These are phyloP conservation scores for Boletus reticuloceps DNA, from an alignment of 768 basidiomycete species.

Conservation along the genomic window DNA sequence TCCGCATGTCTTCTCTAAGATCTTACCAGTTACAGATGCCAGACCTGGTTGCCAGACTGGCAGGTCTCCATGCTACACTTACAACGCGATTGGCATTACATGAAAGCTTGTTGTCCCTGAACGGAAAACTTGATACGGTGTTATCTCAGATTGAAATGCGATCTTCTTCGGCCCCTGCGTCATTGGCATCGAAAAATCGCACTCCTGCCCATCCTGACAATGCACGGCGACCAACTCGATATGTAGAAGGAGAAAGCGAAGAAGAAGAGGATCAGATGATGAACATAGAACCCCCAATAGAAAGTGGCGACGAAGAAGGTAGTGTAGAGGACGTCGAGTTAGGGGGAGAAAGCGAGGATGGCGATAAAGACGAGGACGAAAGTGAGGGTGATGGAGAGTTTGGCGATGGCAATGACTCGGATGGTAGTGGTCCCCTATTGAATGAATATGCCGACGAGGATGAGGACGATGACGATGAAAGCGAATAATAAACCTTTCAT, in stretches of 20 bases:
- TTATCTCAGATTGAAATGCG: constrained; percentile 92
- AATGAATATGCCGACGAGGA: constrained; percentile 64
- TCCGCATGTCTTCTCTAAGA: background rate
- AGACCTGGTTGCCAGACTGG: constrained; percentile 83
- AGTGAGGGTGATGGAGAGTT: constrained; percentile 43
- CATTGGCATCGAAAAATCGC: constrained; percentile 43
- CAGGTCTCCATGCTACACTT: constrained; percentile 80
- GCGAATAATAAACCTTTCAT: constrained; percentile 35
- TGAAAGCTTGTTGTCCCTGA: constrained; percentile 79
- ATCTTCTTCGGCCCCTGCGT: constrained; percentile 64
- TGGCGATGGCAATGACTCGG: constrained; percentile 40
- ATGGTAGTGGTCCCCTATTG: constrained; percentile 37
- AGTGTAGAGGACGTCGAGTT: constrained; percentile 80
- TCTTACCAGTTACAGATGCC: constrained; percentile 63
- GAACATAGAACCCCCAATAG: constrained; percentile 58
- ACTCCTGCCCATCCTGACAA: constrained; percentile 35
- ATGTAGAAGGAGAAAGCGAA: constrained; percentile 81
- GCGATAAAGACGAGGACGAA: constrained; percentile 43
- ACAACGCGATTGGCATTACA: constrained; percentile 78
- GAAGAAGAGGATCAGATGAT: constrained; percentile 55
- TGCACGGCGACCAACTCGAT: constrained; percentile 45
- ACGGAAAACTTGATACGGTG: constrained; percentile 90
- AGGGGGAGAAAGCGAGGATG: constrained; percentile 59
- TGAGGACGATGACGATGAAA: constrained; percentile 51
- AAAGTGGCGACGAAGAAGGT: constrained; percentile 65